Conservation (phyloP, 2,329 filamentous ascomycete species). For the Paraconiothyrium sp. region DNA sequence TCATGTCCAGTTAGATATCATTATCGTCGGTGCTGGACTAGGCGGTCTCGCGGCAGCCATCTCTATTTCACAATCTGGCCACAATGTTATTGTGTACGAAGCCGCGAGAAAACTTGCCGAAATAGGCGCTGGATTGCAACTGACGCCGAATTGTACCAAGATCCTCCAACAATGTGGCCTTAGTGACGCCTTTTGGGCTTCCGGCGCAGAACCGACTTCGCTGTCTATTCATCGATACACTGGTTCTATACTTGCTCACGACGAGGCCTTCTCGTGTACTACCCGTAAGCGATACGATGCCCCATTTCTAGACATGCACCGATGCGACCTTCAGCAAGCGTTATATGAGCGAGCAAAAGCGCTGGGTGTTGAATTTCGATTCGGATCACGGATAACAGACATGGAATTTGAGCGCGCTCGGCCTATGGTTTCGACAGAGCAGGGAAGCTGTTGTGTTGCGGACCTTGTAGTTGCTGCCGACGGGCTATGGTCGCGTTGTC, state of each 20-base stretch:
- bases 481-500: constrained; percentile 66
- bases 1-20: background rate
- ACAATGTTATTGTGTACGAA: constrained; percentile 50
- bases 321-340: constrained; percentile 66
- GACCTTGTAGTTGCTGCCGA: constrained; percentile 70
- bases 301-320: constrained; percentile 66
- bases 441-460: background rate
- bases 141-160: constrained; percentile 49
- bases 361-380: constrained; percentile 56
- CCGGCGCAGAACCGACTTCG: constrained; percentile 52
- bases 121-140: constrained; percentile 36
- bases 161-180: constrained; percentile 61
- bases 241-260: constrained; percentile 54
- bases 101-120: constrained; percentile 48
- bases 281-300: constrained; percentile 62
- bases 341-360: constrained; percentile 60
- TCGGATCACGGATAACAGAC: constrained; percentile 23
- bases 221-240: constrained; percentile 63
- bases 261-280: constrained; percentile 60
- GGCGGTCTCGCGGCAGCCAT: constrained; percentile 52
- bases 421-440: constrained; percentile 34
- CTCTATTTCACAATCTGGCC: constrained; percentile 44
- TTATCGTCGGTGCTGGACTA: constrained; percentile 44
- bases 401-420: background rate
- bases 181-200: constrained; percentile 50